Evolutionary conservation across 805 yeast species (phyloP), one percentile per base, ranked within the genome.

Genomic region (Cyberlindnera bimundalis): DNA sequence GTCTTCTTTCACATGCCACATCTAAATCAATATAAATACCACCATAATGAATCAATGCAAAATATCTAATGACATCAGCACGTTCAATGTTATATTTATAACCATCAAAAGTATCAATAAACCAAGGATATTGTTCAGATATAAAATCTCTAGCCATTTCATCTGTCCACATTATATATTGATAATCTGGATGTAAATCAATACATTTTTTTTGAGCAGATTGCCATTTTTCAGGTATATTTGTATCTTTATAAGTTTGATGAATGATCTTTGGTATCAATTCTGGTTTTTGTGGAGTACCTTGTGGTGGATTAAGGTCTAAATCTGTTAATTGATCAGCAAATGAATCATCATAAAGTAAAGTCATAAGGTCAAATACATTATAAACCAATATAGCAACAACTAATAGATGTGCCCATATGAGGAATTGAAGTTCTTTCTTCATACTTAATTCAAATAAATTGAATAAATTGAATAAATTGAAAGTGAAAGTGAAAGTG

Each of bases 21-120:
- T 89, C 97, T 51, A 90, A 67, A 62, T 89, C 97, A 49, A 89
- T 79, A 63, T 90, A 90, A 34, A 90, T 71, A 31, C 97, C 97
- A 46, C 97, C 97, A 56, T 74, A 89, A 58, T 86, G 89, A 40
- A 71, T 73, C 47, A 90, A 66, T 6, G 86, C 83, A 64, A 90
- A 90, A 65, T 90, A 90, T 49, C 96, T 73, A 35, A 90, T 84
- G 6, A 87, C 93, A 56, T 90, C 96, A 1, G 96, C 96, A 43
- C 97, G 68, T 68, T 87, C 80, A 50, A 90, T 90, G 12, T 90
- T 88, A 58, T 79, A 88, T 30, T 73, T 76, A 58, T 90, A 90
- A 19, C 71, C 61, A 53, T 86, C 91, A 72, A 83, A 90, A 2
- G 91, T 82, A 9, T 71, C 62, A 40, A 89, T 64, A 58, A 89